Conservation (phyloP, 2,329 filamentous ascomycete genomes). For the Phyllosticta paracitricarpa region DNA sequence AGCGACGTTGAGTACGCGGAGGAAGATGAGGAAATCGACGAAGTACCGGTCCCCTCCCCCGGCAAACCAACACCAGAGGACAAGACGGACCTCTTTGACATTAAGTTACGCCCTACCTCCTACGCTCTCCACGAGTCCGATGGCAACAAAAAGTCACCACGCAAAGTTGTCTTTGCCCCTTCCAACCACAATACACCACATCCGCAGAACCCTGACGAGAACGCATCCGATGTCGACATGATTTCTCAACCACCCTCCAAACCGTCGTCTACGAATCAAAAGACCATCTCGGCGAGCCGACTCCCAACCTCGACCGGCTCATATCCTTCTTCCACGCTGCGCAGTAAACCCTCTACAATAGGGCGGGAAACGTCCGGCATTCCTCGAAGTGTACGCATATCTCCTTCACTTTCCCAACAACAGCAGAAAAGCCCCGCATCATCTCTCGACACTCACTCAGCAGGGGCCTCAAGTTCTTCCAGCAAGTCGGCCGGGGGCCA, state of each 20-base stretch:
- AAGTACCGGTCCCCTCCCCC: conserved; percentile 18
- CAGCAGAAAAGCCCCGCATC: neutral
- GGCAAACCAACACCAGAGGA: conserved; percentile 13
- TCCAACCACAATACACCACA: conserved; percentile 17
- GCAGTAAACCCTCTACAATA: neutral
- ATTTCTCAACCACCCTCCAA: conserved; percentile 15
- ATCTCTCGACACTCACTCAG: neutral
- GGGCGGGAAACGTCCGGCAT: conserved; percentile 1
- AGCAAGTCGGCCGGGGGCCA: neutral
- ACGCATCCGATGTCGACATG: conserved; percentile 21
- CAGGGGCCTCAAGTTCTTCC: neutral
- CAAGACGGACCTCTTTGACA: conserved; percentile 23
- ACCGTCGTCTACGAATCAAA: conserved; percentile 13
- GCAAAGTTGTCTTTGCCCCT: conserved; percentile 30
- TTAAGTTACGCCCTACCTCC: conserved; percentile 22
- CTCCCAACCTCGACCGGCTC: neutral
- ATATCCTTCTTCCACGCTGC: neutral
- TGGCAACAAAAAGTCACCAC: conserved; percentile 25
- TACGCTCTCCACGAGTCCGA: conserved; percentile 25
- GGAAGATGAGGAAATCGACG: conserved; percentile 9
- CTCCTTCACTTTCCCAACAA: neutral
- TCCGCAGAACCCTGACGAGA: conserved; percentile 22
- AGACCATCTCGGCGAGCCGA: neutral
- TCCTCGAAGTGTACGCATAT: conserved; percentile 6
- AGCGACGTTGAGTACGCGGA: conserved; percentile 17